Evolutionary conservation across 2,329 filamentous ascomycete genomes (phyloP).

Genomic region (Paramyrothecium roridum): DNA sequence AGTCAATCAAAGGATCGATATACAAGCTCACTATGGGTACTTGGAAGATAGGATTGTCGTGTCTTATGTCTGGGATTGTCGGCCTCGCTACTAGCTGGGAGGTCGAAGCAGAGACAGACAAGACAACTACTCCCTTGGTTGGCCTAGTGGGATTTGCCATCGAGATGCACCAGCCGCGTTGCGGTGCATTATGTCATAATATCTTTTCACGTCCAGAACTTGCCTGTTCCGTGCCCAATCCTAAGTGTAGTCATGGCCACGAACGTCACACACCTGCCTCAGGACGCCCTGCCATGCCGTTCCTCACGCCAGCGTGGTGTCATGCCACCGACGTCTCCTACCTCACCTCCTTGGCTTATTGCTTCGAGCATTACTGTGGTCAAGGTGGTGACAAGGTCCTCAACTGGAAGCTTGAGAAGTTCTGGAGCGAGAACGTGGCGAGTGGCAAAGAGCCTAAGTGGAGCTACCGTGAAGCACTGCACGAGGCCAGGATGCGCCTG

Average conservation of each 20-base stretch:
- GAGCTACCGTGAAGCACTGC: background rate
- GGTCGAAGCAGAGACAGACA: no score
- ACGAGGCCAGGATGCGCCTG: no score
- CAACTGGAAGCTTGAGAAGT: slow-evolving; percentile 5
- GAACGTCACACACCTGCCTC: background rate
- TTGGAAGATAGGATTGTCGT: no score
- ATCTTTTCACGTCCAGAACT: background rate
- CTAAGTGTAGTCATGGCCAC: background rate
- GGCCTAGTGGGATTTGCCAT: background rate
- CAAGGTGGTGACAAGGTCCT: background rate
- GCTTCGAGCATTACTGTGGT: slow-evolving; percentile 8
- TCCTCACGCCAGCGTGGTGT: background rate
- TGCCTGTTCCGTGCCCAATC: background rate
- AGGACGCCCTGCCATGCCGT: background rate
- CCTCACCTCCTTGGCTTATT: slow-evolving; percentile 5
- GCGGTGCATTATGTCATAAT: background rate
- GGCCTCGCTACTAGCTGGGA: no score
- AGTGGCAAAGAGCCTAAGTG: background rate
- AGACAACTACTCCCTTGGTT: background rate
- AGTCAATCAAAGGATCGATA: no score
- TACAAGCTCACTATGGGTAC: no score
- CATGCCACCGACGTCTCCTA: background rate
- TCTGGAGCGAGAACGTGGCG: slow-evolving; percentile 4
- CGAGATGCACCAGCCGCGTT: background rate
- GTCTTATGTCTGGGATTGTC: no score